Evolutionary conservation across 2,329 filamentous ascomycete genomes (phyloP).

Genomic region (Colletotrichum theobromicola): DNA sequence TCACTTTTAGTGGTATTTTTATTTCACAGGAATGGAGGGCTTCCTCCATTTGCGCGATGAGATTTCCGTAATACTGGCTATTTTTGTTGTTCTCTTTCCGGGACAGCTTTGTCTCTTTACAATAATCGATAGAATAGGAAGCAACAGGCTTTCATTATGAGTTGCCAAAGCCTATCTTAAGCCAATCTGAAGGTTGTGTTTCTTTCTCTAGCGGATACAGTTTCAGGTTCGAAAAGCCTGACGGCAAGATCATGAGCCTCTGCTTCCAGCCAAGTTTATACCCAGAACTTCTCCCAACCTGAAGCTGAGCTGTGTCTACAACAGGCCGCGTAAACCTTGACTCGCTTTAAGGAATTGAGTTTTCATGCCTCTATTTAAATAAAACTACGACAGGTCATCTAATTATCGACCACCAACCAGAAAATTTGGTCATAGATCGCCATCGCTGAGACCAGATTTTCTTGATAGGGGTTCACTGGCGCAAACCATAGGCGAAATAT

Average conservation of each 20-base stretch:
- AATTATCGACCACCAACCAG: neutral
- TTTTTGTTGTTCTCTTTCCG: accelerated
- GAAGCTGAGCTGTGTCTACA: neutral
- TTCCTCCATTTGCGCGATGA: neutral
- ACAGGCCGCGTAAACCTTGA: neutral
- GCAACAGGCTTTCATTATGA: neutral
- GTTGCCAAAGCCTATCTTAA: neutral
- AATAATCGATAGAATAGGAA: neutral
- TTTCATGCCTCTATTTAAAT: neutral
- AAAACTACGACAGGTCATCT: neutral
- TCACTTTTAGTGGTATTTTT: neutral
- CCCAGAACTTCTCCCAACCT: neutral
- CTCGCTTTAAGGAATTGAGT: neutral
- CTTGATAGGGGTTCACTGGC: neutral
- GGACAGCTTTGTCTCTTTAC: neutral
- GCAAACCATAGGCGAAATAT: neutral
- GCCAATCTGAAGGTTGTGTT: neutral
- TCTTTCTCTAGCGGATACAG: neutral
- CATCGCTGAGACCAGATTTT: neutral
- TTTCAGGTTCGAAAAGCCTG: neutral
- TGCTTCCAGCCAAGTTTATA: neutral
- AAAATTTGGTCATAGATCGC: no score
- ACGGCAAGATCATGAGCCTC: neutral
- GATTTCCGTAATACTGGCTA: neutral
- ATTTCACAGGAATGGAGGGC: neutral